A percentile compares a stretch with the other conserved stretches of the same genome.
These are phyloP conservation scores for Scedosporium aurantiacum DNA, from an alignment of 2,329 filamentous ascomycete genomes.

Conservation along the genomic window DNA sequence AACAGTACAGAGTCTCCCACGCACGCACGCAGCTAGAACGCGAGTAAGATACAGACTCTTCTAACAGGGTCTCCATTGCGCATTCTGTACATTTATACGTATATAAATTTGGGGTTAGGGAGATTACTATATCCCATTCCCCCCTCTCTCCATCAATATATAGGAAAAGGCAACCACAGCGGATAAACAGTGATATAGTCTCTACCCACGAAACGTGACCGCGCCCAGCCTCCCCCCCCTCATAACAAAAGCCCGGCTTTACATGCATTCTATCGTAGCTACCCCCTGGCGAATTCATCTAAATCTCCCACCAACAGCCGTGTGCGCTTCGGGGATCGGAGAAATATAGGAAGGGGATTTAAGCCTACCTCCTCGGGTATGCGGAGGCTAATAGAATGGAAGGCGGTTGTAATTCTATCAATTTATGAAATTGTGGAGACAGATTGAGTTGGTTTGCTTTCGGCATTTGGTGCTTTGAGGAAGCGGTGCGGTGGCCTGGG, in stretches of 20 bases:
- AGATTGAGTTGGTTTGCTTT: neutral
- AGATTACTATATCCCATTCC: neutral
- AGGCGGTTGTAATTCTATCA: neutral
- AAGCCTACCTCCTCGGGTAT: neutral
- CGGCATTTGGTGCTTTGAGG: neutral
- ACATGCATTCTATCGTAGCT: neutral
- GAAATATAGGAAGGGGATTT: neutral
- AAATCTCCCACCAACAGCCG: neutral
- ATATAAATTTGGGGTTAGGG: neutral
- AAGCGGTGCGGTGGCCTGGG: neutral
- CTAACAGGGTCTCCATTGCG: neutral
- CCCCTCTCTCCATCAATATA: neutral
- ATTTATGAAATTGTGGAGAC: constrained; percentile 1
- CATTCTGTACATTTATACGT: neutral
- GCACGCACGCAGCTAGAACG: too few relatives aligned
- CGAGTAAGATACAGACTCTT: neutral
- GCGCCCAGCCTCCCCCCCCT: neutral
- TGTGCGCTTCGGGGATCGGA: neutral
- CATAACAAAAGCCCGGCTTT: neutral
- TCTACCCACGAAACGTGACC: neutral
- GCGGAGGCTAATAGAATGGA: neutral
- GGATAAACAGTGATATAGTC: neutral
- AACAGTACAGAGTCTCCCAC: too few relatives aligned
- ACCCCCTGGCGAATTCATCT: neutral
- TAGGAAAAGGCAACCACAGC: neutral